Base-by-base conservation (phyloP, 768 basidiomycete genomes). In the Termitomyces titanicus region DNA sequence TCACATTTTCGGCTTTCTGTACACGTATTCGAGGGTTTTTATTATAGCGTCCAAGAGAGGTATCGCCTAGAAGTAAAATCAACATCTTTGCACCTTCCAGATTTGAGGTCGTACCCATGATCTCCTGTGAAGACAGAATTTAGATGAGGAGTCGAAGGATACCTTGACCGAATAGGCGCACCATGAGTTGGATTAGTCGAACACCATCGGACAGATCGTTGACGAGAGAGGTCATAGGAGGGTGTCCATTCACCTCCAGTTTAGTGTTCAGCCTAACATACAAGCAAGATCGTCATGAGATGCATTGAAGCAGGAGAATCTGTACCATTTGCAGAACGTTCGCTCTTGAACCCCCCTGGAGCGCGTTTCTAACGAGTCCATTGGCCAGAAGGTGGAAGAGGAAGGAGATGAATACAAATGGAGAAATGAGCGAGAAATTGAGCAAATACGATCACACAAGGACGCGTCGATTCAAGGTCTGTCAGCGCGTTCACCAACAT, bases 1-100 rank as follows among this genome's bases (percentile, higher is more conserved):
- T 95, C 47, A 96, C 95, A 71, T 99, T 99, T 79, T 99, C 97
- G 2, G 94, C 94, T 66, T 95, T 97, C 71, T 99, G 97, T 2
- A 98, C 87, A 31, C 95, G 83, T 79, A 98, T 94, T 34, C 86
- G 79, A 0, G 97, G 96, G 53, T 80, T 83, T 67, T 80, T 89
- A 74, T 96, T 97, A 69, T 96, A 98, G 63, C 92, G 76, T n/a
- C 96, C 96, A 6, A 98, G 81, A n/a, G 91, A 91, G 2, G 84
- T 85, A 67, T 94, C 92, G 51, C 92, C 92, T 94, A 52, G 25
- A 13, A 27, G 15, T 47, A 37, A 27, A 37, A 33, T 47, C 5
- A 51, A 34, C 12, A 22, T 50, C 17, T 40, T 55, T 44, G 45
- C 34, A 44, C 50, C 47, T 29, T 22, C 7, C 37, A 11, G n/a